Conservation (phyloP, 2,329 filamentous ascomycete species). For the Colletotrichum viniferum region DNA sequence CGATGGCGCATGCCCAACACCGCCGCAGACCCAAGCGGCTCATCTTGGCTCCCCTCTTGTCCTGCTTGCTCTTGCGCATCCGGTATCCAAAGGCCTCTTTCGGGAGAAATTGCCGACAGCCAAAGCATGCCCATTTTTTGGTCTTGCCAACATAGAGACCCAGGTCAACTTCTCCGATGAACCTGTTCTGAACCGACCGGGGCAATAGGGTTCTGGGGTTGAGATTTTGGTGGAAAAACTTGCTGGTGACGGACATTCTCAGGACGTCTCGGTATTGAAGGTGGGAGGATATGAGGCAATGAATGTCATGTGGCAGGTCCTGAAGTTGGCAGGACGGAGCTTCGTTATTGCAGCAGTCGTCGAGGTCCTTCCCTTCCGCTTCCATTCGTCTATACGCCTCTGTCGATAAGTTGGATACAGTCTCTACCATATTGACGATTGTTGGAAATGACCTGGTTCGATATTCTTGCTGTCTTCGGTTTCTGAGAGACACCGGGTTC, state of each 20-base stretch:
- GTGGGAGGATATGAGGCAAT: not conserved
- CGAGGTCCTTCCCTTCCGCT: not conserved
- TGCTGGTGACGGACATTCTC: not conserved
- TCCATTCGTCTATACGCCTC: not conserved
- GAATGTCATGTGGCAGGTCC: not conserved
- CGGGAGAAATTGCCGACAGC: not conserved
- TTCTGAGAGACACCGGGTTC: not conserved
- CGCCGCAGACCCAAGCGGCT: not conserved
- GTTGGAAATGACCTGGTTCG: not conserved
- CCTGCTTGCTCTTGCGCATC: not conserved
- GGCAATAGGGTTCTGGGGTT: not conserved
- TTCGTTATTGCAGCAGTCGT: not conserved
- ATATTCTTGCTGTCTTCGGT: not conserved
- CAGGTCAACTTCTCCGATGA: not conserved
- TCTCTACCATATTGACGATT: not conserved
- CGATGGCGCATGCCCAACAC: slow-evolving; percentile 2
- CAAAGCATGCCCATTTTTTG: not conserved
- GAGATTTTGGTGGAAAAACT: not conserved
- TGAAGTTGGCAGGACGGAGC: not conserved
- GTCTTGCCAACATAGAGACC: not conserved
- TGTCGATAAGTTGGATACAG: not conserved
- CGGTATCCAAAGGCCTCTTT: not conserved
- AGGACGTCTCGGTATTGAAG: not conserved
- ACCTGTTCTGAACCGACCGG: not conserved
- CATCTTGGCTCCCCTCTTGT: not conserved